Evolutionary conservation across 345 rosid genomes (phyloP).

Genomic region (Melaleuca alternifolia): DNA sequence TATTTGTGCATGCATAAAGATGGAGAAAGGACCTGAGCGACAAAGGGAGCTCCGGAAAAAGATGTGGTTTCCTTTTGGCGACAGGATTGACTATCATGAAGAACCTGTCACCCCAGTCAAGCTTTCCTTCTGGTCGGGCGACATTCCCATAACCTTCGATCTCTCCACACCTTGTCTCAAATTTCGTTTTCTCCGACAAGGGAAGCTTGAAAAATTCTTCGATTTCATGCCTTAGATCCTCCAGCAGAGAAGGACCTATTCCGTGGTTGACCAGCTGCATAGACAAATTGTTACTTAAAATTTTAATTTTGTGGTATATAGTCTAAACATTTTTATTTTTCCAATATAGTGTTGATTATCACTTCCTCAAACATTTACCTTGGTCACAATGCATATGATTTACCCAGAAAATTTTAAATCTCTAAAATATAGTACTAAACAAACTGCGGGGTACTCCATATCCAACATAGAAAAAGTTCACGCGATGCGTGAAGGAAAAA

Average conservation of each 20-base stretch:
- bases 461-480: neutral
- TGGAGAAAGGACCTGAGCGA: conserved; percentile 15
- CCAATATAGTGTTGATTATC: neutral
- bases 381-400: neutral
- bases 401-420: neutral
- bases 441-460: neutral
- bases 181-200: conserved; percentile 1
- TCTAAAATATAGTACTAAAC: neutral
- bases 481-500: neutral
- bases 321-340: neutral
- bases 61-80: conserved; percentile 16
- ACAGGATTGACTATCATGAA: conserved; percentile 17
- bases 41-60: conserved; percentile 30
- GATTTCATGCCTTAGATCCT: neutral
- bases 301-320: neutral
- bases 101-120: conserved; percentile 26
- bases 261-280: conserved; percentile 11
- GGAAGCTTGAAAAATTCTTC: conserved; percentile 7
- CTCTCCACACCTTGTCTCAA: neutral
- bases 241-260: neutral
- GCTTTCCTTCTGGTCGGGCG: conserved; percentile 8
- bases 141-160: conserved; percentile 3
- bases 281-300: neutral
- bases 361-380: neutral
- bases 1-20: neutral